These are phyloP conservation scores for Bruguiera hainesii DNA, from an alignment of 441 rosid genomes.

Conservation along the genomic window DNA sequence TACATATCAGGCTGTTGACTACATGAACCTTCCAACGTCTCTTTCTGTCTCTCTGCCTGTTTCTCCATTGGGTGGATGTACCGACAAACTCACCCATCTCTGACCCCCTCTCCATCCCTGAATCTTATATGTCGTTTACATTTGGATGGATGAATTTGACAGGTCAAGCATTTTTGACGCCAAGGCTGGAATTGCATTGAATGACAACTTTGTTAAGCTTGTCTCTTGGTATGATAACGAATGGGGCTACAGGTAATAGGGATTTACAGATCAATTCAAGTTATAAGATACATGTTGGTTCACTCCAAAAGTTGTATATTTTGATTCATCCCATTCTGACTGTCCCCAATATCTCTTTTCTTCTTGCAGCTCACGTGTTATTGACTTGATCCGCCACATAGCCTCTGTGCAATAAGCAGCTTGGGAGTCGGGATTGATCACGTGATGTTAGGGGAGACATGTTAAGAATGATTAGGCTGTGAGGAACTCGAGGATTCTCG, in stretches of 20 bases:
- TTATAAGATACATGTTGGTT: background rate
- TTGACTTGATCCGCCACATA: constrained; percentile 52
- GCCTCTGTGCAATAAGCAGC: constrained; percentile 21
- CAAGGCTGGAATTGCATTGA: constrained; percentile 67
- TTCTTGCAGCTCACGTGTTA: constrained; percentile 40
- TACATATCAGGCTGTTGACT: too few relatives aligned
- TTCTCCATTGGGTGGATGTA: background rate
- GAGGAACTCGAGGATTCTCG: background rate
- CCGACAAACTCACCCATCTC: too few relatives aligned
- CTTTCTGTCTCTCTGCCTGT: too few relatives aligned
- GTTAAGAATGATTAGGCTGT: constrained; percentile 12
- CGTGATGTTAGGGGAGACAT: background rate
- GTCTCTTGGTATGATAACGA: constrained; percentile 66
- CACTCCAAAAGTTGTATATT: background rate
- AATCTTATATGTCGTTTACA: too few relatives aligned
- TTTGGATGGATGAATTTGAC: background rate
- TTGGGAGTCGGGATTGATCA: background rate
- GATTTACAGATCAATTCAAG: background rate
- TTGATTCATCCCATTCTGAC: too few relatives aligned
- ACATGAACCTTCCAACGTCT: too few relatives aligned
- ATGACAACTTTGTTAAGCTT: constrained; percentile 46
- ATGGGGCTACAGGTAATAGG: constrained; percentile 61
- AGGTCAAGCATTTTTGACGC: constrained; percentile 75
- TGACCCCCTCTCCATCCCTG: too few relatives aligned
- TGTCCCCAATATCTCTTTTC: background rate